Percentiles rank a stretch among this genome's conserved stretches.
Conservation (phyloP, 768 basidiomycete species). For the Leccinum ochraceum region DNA sequence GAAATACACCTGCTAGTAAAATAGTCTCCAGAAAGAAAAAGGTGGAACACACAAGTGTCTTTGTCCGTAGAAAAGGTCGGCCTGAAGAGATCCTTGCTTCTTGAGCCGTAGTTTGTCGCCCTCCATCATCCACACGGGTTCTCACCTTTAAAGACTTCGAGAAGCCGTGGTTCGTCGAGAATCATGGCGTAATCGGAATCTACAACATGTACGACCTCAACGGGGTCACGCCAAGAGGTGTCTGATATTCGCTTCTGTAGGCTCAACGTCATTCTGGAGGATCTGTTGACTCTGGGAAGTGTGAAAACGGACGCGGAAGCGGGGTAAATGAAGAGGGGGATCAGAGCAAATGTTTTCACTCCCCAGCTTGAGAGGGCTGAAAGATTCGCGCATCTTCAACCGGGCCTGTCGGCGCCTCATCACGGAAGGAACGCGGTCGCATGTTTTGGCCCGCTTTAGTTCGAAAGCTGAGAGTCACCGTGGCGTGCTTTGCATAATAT, state of each 20-base stretch:
- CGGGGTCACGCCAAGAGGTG: conserved; percentile 18
- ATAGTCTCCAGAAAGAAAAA: not conserved
- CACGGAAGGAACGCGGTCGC: not conserved
- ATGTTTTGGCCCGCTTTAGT: not conserved
- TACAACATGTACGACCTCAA: conserved; percentile 17
- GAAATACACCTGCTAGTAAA: not conserved
- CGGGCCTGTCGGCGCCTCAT: not conserved
- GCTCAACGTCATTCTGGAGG: not conserved
- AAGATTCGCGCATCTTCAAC: not conserved
- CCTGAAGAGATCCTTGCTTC: not conserved
- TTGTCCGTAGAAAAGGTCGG: not conserved
- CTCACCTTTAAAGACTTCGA: conserved; percentile 11
- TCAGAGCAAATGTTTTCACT: not conserved
- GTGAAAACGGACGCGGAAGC: not conserved
- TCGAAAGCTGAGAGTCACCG: not conserved
- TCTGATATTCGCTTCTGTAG: conserved; percentile 3
- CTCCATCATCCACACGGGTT: conserved; percentile 19
- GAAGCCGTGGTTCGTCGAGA: conserved; percentile 21
- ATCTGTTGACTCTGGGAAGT: not conserved
- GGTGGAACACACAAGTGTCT: not conserved
- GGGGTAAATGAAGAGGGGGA: not conserved
- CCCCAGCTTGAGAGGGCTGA: too few relatives aligned
- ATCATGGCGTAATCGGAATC: conserved; percentile 14
- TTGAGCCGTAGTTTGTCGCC: conserved; percentile 17
- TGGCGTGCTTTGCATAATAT: not conserved